These are phyloP conservation scores for Rhytidiadelphus loreus DNA, from an alignment of 225 moss, liverwort and hornwort species.

Conservation along the genomic window DNA sequence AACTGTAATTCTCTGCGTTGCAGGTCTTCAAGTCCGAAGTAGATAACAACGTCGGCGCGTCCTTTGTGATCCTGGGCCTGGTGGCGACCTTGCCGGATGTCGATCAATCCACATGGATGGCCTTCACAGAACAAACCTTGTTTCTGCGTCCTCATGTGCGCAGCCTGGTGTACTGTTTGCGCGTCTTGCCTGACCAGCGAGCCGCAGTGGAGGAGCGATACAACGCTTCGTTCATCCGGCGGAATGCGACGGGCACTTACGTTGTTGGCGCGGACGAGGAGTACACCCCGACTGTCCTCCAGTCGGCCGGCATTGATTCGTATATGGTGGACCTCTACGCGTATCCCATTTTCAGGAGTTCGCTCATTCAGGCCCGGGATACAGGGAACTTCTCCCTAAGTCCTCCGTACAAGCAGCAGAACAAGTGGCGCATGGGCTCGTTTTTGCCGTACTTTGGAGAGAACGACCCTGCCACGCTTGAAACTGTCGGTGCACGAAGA, in stretches of 20 bases:
- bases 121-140: conserved; percentile 53
- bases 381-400: conserved; percentile 33
- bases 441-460: conserved; percentile 30
- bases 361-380: conserved; percentile 25
- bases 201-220: conserved; percentile 44
- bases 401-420: conserved; percentile 7
- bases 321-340: conserved; percentile 8
- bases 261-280: background rate
- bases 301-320: background rate
- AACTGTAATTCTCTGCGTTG: background rate
- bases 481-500: conserved; percentile 11
- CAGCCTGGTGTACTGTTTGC: conserved; percentile 37
- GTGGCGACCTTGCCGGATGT: conserved; percentile 33
- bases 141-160: conserved; percentile 71
- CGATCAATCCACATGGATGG: conserved; percentile 36
- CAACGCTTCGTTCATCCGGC: conserved; percentile 1
- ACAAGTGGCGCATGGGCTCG: conserved; percentile 32
- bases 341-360: conserved; percentile 2
- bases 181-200: conserved; percentile 34
- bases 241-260: background rate
- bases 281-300: conserved; percentile 6
- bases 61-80: conserved; percentile 74
- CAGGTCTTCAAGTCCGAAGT: conserved; percentile 78
- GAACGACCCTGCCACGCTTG: background rate
- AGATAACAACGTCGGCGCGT: conserved; percentile 76